Evolutionary conservation across 345 rosid genomes (phyloP), one percentile per base, ranked within the genome.

Genomic region (Brassica carinata): DNA sequence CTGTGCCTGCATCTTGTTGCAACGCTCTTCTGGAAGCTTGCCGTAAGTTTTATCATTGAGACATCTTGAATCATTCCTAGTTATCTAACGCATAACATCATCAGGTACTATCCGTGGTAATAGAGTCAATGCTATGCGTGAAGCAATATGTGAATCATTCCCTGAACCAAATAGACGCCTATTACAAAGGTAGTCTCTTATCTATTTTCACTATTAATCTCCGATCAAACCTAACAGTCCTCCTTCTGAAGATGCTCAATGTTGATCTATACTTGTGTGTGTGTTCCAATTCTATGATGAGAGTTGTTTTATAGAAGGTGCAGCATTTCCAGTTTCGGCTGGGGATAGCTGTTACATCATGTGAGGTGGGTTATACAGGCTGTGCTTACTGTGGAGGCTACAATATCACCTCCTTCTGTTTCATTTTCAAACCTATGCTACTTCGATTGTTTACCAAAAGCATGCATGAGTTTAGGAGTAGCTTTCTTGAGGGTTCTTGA

Each of bases 1-100:
- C 99, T 4, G 97, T 96, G 73, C 99, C 99, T 69, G 96, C 98
- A 74, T 90, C 98, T 48, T 96, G 99, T 86, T 96, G 99, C 88
- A 90, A 89, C 68, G 99, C 98, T 10, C 90, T 96, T 65, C 87
- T 96, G 30, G 92, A 90, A 87, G 94, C 99, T 75, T 91, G 90
- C 87, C 57, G 57, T 51, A 14, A 51, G 57, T 48, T 48, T 13
- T 40, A 14, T 71, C 72, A 48, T 5, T 48, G 17, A 13, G 55
- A 48, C 57, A 48, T 48, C 57, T 48, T 48, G 57, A 48, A 48
- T 48, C 57, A 4, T 14, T 48, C 57, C 57, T 3, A 48, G 19
- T 80, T 74, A 71, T 61, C 31, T 81, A 59, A 70, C 59, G 55
- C 1, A 14, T 30, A 70, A 8, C 62, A 33, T 79, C 45, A 70